Evolutionary conservation across 1,284 basidiomycete species (phyloP).

Genomic region (Heterobasidion occidentale): DNA sequence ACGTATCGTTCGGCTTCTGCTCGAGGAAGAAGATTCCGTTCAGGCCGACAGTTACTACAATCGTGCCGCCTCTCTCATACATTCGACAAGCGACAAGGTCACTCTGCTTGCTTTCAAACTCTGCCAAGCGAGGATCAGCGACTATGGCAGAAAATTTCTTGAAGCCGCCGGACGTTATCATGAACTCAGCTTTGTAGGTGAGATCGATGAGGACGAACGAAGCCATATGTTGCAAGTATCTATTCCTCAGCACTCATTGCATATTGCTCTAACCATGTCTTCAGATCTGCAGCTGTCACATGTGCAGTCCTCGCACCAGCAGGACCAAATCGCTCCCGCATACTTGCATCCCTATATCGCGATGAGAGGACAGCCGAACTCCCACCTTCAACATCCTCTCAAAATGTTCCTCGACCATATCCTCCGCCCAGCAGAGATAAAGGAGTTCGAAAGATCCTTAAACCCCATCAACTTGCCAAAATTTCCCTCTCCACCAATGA

Average conservation of each 20-base stretch:
- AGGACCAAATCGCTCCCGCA: constrained; percentile 88
- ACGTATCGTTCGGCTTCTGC: constrained; percentile 88
- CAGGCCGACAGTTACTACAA: constrained; percentile 96
- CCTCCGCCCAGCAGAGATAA: constrained; percentile 81
- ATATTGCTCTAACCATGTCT: background rate
- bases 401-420: constrained; percentile 97
- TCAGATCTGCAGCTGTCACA: constrained; percentile 83
- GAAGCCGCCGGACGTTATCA: constrained; percentile 96
- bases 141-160: constrained; percentile 86
- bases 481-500: constrained; percentile 79
- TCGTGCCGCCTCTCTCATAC: constrained; percentile 86
- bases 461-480: constrained; percentile 88
- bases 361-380: constrained; percentile 81
- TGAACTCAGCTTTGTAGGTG: constrained; percentile 82
- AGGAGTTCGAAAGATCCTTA: constrained; percentile 85
- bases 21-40: constrained; percentile 92
- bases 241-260: background rate
- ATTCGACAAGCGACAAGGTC: constrained; percentile 70
- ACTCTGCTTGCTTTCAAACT: constrained; percentile 79
- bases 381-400: constrained; percentile 85
- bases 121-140: constrained; percentile 88
- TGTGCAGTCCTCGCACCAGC: constrained; percentile 97
- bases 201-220: constrained; percentile 88
- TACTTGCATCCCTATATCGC: constrained; percentile 87
- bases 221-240: constrained; percentile 70